Evolutionary conservation across 2,329 filamentous ascomycete species (phyloP).

Genomic region (Fonsecaea multimorphosa): DNA sequence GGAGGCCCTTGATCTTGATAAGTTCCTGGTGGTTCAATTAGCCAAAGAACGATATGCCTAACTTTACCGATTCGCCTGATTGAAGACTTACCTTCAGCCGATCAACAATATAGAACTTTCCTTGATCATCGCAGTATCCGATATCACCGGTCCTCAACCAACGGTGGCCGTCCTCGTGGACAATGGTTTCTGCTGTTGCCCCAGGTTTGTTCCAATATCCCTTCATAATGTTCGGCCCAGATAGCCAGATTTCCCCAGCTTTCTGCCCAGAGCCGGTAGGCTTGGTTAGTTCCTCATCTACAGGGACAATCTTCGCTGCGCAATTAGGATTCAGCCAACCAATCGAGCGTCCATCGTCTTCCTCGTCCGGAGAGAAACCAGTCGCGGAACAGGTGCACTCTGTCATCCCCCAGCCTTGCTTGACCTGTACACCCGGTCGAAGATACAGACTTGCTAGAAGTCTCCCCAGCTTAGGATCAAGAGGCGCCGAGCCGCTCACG

Average conservation of each 20-base stretch:
- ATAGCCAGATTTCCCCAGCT: slow-evolving; percentile 57
- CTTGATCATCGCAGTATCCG: slow-evolving; percentile 47
- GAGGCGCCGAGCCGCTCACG: slow-evolving; percentile 14
- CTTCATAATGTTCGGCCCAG: slow-evolving; percentile 34
- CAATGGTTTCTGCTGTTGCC: slow-evolving; percentile 42
- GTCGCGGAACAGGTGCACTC: slow-evolving; percentile 30
- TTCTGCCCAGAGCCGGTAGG: not conserved
- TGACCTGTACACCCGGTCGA: slow-evolving; percentile 16
- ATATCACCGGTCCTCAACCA: slow-evolving; percentile 45
- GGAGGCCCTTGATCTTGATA: slow-evolving; percentile 67
- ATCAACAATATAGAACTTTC: slow-evolving; percentile 82
- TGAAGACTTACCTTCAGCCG: slow-evolving; percentile 56
- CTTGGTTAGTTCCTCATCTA: not conserved
- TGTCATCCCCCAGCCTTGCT: slow-evolving; percentile 38
- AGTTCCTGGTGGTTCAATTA: slow-evolving; percentile 46
- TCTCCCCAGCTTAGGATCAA: slow-evolving; percentile 11
- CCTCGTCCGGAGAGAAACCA: slow-evolving; percentile 17
- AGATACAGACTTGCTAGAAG: slow-evolving; percentile 10
- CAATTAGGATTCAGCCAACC: slow-evolving; percentile 22
- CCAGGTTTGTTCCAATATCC: slow-evolving; percentile 43
- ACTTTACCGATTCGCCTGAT: not conserved
- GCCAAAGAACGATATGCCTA: not conserved
- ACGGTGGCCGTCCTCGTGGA: slow-evolving; percentile 55
- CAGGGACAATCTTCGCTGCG: slow-evolving; percentile 16
- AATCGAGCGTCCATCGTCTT: slow-evolving; percentile 22